phyloP scores from a whole-genome alignment of 345 rosid species.

The Bretschneidera sinensis region DNA sequence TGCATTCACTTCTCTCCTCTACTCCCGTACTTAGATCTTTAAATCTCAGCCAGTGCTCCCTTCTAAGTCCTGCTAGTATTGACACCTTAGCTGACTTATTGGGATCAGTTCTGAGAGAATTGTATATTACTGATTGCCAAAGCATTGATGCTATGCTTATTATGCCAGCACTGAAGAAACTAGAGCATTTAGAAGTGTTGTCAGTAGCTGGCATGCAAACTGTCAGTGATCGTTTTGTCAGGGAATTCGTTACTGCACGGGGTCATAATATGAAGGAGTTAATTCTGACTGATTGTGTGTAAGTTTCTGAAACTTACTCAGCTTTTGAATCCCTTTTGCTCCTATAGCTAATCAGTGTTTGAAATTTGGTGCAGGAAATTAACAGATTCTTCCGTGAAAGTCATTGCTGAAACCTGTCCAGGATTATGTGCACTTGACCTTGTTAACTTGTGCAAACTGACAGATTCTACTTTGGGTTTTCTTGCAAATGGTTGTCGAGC shows the following conservation, averaged over 20 bases:
- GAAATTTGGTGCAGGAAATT: slow-evolving; percentile 54
- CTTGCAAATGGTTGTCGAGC: slow-evolving; percentile 74
- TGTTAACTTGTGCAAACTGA: slow-evolving; percentile 60
- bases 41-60: slow-evolving; percentile 83
- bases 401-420: slow-evolving; percentile 63
- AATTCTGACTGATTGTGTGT: slow-evolving; percentile 61
- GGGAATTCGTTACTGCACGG: slow-evolving; percentile 30
- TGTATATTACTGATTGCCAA: slow-evolving; percentile 79
- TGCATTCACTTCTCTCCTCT: slow-evolving; percentile 47
- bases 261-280: slow-evolving; percentile 71
- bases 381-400: slow-evolving; percentile 72
- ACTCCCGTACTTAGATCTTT: slow-evolving; percentile 61
- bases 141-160: slow-evolving; percentile 50
- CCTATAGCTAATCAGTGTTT: slow-evolving; percentile 8
- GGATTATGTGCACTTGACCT: slow-evolving; percentile 53
- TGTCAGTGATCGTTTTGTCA: slow-evolving; percentile 53
- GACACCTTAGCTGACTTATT: slow-evolving; percentile 46
- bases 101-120: slow-evolving; percentile 62
- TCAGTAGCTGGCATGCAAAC: slow-evolving; percentile 64
- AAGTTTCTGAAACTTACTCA: slow-evolving; percentile 29
- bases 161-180: slow-evolving; percentile 56
- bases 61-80: slow-evolving; percentile 56
- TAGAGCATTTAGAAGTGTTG: slow-evolving; percentile 62
- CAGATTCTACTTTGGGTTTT: slow-evolving; percentile 69
- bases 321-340: slow-evolving; percentile 3